Percentiles rank a stretch among this genome's conserved stretches.
phyloP scores from a whole-genome alignment of 2,329 filamentous ascomycete genomes.

The Orbilia javanica region DNA sequence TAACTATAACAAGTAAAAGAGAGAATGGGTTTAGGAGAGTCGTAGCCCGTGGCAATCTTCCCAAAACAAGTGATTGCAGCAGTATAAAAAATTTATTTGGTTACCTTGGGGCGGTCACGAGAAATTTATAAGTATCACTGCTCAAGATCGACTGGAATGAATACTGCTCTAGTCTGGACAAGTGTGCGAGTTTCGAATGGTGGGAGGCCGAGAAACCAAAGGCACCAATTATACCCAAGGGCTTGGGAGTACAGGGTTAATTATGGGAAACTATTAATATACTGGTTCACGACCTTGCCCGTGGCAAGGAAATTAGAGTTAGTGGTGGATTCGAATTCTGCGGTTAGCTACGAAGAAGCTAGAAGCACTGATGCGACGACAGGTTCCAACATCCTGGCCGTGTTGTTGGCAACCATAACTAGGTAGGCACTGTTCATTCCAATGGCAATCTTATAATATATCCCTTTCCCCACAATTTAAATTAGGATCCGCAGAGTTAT shows the following conservation, averaged over 20 bases:
- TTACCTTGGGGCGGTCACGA: neutral
- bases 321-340: neutral
- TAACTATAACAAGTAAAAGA: neutral
- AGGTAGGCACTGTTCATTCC: neutral
- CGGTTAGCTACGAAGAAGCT: too few relatives aligned
- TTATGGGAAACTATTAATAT: neutral
- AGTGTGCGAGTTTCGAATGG: neutral
- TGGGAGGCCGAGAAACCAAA: neutral
- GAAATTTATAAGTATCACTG: constrained; percentile 26
- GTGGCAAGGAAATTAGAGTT: neutral
- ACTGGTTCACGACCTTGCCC: neutral
- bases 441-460: neutral
- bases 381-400: neutral
- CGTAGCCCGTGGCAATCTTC: neutral
- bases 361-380: too few relatives aligned
- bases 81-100: neutral
- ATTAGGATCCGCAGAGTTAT: constrained; percentile 16
- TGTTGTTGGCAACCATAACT: too few relatives aligned
- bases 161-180: neutral
- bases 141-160: neutral
- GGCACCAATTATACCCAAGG: neutral
- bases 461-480: constrained; percentile 44
- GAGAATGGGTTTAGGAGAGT: neutral
- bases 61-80: neutral
- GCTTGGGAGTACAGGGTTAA: neutral